These are phyloP conservation scores for Candida nitratophila DNA, from an alignment of 805 yeast genomes.

Conservation along the genomic window DNA sequence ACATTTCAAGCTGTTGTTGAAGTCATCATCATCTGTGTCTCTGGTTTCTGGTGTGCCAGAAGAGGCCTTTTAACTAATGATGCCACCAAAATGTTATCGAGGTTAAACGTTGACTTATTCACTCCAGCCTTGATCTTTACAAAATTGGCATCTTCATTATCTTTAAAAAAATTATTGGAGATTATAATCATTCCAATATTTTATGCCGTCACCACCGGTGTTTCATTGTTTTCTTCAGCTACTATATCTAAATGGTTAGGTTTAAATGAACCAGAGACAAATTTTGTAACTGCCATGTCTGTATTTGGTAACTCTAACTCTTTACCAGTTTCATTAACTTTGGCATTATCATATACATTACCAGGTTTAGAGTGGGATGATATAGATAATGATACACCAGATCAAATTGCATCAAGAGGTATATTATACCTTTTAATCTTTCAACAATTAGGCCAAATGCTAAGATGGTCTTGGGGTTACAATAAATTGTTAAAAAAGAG, in stretches of 20 bases:
- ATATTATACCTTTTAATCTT: slow-evolving; percentile 65
- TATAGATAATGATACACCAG: slow-evolving; percentile 55
- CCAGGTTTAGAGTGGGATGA: slow-evolving; percentile 76
- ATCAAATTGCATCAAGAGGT: slow-evolving; percentile 73
- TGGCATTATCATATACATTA: slow-evolving; percentile 69
- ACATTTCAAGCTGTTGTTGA: slow-evolving; percentile 90
- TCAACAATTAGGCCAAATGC: slow-evolving; percentile 77
- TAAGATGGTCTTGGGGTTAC: slow-evolving; percentile 87
- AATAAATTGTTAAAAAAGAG: slow-evolving; percentile 52
- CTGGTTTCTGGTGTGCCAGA: slow-evolving; percentile 82
- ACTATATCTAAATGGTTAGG: slow-evolving; percentile 43
- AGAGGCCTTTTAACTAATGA: slow-evolving; percentile 59
- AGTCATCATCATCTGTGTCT: slow-evolving; percentile 77
- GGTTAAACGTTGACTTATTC: slow-evolving; percentile 81
- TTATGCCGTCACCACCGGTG: slow-evolving; percentile 73
- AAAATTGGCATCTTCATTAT: slow-evolving; percentile 61
- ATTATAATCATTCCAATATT: slow-evolving; percentile 79
- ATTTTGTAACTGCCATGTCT: slow-evolving; percentile 94
- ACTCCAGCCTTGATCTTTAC: slow-evolving; percentile 93
- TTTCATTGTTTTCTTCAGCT: slow-evolving; percentile 60
- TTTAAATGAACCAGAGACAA: slow-evolving; percentile 69
- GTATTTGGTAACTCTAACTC: slow-evolving; percentile 96
- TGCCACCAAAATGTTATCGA: slow-evolving; percentile 73
- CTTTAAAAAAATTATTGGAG: slow-evolving; percentile 71
- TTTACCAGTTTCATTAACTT: slow-evolving; percentile 83